Evolutionary conservation across 2,329 filamentous ascomycete species (phyloP), one percentile per base, ranked within the genome.

Genomic region (Tolypocladium amazonense): DNA sequence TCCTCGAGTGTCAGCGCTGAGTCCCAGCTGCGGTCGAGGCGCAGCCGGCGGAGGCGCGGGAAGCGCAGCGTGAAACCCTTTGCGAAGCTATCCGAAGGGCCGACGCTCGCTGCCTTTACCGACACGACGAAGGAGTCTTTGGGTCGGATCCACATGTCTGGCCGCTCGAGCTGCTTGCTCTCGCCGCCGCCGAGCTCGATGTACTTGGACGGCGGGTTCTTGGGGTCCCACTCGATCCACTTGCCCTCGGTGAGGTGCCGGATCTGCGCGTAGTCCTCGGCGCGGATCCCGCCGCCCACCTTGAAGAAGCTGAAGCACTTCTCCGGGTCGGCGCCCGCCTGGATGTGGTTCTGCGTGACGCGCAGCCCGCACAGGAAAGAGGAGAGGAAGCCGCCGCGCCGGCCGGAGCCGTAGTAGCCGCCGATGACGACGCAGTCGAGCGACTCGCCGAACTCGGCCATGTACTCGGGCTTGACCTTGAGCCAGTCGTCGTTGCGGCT

Each of bases 401-500:
- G 85, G 0, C 94, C 94, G 37, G 89, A 90, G 18, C 94, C 94
- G 70, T 90, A 99, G 74, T 96, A 97, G 11, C 91, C 94, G 59
- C 93, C 94, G 58, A 99, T 85, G 20, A 99, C 80, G 18, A 97
- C 77, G 65, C 92, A 91, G 70, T 99, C 94, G 4, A 99, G 83
- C 0, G 88, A 90, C 73, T 97, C 93, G 62, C 94, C 94, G 71
- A 94, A 96, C 63, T 96, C 93, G 2, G 87, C 87, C 92, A 97
- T 97, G 72, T 99, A 99, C 64, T 99, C 94, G 1, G 94, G 94
- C 69, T 99, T 99, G 11, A 99, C 92, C 71, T 99, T 99, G 75
- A 97, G 88, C 94, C 94, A 99, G 73, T 96, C 90, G 66, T 96
- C 90, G 67, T 95, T 94, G 56, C 94, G 88, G 65, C 90, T 89